Base-by-base conservation (phyloP, 495 filamentous ascomycete genomes). In the Penicillium soppii region DNA sequence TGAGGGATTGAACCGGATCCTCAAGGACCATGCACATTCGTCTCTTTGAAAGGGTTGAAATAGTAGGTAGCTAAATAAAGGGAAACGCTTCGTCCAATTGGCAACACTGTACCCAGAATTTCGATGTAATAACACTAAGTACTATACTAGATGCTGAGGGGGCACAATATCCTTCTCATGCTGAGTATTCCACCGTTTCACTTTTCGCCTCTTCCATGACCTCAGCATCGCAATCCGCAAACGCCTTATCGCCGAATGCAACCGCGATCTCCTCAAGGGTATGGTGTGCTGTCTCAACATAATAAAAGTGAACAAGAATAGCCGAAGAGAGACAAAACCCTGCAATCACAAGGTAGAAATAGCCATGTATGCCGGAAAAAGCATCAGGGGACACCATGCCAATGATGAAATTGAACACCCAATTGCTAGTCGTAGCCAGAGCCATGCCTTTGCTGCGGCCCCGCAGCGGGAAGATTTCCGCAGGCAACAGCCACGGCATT, bases 381-480 rank as follows among this genome's bases (percentile, higher is more conserved):
- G 85, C 85, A 58, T 84, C 80, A 0, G 87, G 86, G 0, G 86
- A 86, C 56, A 89, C 83, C 73, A 89, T 86, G 1, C 81, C 79
- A 42, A 91, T 80, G 43, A 89, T 60, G 67, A 90, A 91, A 60
- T 91, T 92, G 80, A 82, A 90, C 39, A 82, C 70, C 88, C 88
- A 92, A 64, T 91, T 92, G 32, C 77, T 78, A 4, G 83, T 79
- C 0, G 88, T 90, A 4, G 84, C 82, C 9, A 88, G 53, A 9
- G 82, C 84, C 81, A 88, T 87, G 26, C 75, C 80, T 19, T 81
- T 79, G 9, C 82, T 82, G 15, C 86, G 79, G 50, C 86, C 86
- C 16, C 81, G 74, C 25, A 81, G 75, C 15, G 88, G 88, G 65
- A 86, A 91, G 51, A 90, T 80, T 67, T 92, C 88, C 8, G 83